These are phyloP conservation scores for Nevesoporus exiguus DNA, from an alignment of 768 basidiomycete genomes.

Conservation along the genomic window DNA sequence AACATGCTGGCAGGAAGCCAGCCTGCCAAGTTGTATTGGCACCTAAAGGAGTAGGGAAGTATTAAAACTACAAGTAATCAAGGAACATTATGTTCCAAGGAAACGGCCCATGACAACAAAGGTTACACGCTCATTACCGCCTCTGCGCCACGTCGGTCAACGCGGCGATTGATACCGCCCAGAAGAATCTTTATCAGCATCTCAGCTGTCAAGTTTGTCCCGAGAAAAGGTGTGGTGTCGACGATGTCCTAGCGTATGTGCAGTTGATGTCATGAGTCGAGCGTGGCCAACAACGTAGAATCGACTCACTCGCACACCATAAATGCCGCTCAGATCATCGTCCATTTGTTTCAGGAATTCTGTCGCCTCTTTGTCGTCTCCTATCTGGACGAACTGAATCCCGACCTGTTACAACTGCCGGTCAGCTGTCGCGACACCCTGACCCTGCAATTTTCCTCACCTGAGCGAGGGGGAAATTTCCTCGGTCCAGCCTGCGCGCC, in stretches of 20 bases:
- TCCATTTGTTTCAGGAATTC: constrained; percentile 54
- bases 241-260: constrained; percentile 55
- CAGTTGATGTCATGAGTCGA: not conserved
- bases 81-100: no score
- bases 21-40: no score
- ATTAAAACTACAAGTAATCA: not conserved
- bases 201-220: constrained; percentile 41
- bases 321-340: constrained; percentile 43
- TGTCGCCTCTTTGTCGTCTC: constrained; percentile 39
- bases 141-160: constrained; percentile 35
- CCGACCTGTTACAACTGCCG: constrained; percentile 43
- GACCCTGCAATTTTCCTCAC: constrained; percentile 26
- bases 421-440: not conserved
- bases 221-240: constrained; percentile 58
- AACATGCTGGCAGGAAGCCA: no score
- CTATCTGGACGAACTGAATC: constrained; percentile 73
- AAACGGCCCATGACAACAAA: not conserved
- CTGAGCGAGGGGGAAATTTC: constrained; percentile 51
- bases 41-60: no score
- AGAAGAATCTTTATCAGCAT: constrained; percentile 59
- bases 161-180: constrained; percentile 60
- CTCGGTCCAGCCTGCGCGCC: constrained; percentile 49
- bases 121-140: constrained; percentile 21
- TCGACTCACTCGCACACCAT: constrained; percentile 43
- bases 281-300: not conserved